These are phyloP conservation scores for Neurospora sp. DNA, from an alignment of 495 filamentous ascomycete species.

Conservation along the genomic window DNA sequence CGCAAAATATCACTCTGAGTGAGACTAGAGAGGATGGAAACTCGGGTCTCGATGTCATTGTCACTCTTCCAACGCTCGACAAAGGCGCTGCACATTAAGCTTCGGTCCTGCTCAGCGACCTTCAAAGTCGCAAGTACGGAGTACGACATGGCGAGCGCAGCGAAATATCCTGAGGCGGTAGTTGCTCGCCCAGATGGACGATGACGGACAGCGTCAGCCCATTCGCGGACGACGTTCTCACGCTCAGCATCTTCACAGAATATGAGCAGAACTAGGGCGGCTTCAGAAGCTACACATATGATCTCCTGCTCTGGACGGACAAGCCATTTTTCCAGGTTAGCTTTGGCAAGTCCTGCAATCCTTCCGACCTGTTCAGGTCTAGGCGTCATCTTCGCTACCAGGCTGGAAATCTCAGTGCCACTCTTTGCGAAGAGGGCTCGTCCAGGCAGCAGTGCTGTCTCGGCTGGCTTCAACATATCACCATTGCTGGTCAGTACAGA, in stretches of 20 bases:
- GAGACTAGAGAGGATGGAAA: constrained; percentile 51
- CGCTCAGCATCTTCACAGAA: constrained; percentile 21
- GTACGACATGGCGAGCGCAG: constrained; percentile 30
- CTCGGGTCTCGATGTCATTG: constrained; percentile 46
- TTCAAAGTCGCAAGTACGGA: constrained; percentile 14
- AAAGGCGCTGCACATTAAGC: constrained; percentile 19
- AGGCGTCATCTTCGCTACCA: constrained; percentile 6
- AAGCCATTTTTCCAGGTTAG: constrained; percentile 29
- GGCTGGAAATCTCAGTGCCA: constrained; percentile 5
- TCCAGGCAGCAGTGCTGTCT: constrained; percentile 11
- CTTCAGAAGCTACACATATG: constrained; percentile 29
- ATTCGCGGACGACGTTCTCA: constrained; percentile 22
- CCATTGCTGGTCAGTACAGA: constrained; percentile 2
- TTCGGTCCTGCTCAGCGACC: constrained; percentile 5
- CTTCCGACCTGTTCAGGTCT: constrained; percentile 1
- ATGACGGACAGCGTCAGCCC: constrained; percentile 26
- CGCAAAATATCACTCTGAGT: constrained; percentile 31
- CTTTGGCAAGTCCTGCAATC: constrained; percentile 16
- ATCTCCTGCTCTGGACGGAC: constrained; percentile 33
- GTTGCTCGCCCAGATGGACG: constrained; percentile 17
- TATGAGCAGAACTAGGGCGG: constrained; percentile 29
- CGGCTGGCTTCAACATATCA: background rate
- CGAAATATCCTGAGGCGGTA: constrained; percentile 24
- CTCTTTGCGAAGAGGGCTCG: constrained; percentile 7
- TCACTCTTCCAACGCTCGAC: constrained; percentile 31